phyloP scores from a whole-genome alignment of 2,329 filamentous ascomycete species.

The Purpureocillium lavendulum region DNA sequence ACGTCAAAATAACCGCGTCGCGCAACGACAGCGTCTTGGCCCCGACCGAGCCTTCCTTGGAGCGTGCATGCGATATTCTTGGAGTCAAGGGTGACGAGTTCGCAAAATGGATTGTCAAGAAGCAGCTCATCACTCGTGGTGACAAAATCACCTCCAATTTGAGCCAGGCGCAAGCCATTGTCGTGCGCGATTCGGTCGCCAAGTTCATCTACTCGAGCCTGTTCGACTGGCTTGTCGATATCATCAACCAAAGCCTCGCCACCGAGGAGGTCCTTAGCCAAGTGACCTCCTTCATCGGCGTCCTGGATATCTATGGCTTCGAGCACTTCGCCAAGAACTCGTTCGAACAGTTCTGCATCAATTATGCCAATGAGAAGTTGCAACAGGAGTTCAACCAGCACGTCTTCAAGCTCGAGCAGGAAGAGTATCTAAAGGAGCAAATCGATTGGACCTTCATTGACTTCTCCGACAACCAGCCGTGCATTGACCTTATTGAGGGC shows the following conservation, averaged over 20 bases:
- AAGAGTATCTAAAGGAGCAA: slow-evolving; percentile 91
- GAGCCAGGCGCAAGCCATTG: slow-evolving; percentile 84
- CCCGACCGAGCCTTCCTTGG: slow-evolving; percentile 71
- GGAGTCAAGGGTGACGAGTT: slow-evolving; percentile 83
- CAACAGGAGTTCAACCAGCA: slow-evolving; percentile 99
- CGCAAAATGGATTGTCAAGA: slow-evolving; percentile 98
- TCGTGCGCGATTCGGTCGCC: slow-evolving; percentile 93
- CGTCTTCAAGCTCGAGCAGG: slow-evolving; percentile 97
- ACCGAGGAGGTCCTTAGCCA: slow-evolving; percentile 78
- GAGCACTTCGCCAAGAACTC: slow-evolving; percentile 99
- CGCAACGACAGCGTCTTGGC: slow-evolving; percentile 80
- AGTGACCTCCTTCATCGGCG: slow-evolving; percentile 88
- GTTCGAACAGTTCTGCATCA: slow-evolving; percentile 99
- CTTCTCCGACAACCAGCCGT: slow-evolving; percentile 98
- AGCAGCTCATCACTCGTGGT: slow-evolving; percentile 89
- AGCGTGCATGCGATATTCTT: slow-evolving; percentile 73
- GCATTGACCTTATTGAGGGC: slow-evolving; percentile 96
- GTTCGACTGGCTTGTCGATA: slow-evolving; percentile 98
- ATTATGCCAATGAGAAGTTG: slow-evolving; percentile 98
- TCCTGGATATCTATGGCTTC: slow-evolving; percentile 98
- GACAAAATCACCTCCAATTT: slow-evolving; percentile 97
- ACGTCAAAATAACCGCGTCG: slow-evolving; percentile 90
- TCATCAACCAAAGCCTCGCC: slow-evolving; percentile 84
- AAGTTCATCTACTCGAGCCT: slow-evolving; percentile 98
- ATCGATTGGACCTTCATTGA: slow-evolving; percentile 99